Evolutionary conservation across 768 basidiomycete genomes (phyloP).

Genomic region (Lentinula sp.): DNA sequence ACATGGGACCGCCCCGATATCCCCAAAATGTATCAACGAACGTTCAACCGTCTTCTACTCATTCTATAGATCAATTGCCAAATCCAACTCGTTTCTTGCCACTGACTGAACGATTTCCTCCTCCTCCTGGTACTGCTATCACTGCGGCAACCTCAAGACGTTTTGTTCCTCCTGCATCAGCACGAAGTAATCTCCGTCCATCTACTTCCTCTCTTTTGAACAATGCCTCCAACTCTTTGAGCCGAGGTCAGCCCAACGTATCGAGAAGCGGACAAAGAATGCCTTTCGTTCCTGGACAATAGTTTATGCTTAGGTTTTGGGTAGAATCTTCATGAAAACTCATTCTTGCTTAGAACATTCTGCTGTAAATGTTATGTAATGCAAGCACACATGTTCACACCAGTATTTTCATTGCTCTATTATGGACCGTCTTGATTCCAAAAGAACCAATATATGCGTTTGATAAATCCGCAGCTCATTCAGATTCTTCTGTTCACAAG

Average conservation of each 20-base stretch:
- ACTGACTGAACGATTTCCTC: conserved; percentile 7
- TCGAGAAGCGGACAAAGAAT: conserved; percentile 38
- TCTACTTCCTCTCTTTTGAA: conserved; percentile 14
- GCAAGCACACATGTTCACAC: no score
- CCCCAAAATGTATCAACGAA: conserved; percentile 34
- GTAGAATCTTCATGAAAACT: background rate
- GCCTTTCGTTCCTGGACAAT: conserved; percentile 40
- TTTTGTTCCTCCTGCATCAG: conserved; percentile 19
- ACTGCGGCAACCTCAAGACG: conserved; percentile 8
- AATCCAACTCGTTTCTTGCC: conserved; percentile 25
- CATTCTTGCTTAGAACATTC: background rate
- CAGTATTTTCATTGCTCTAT: no score
- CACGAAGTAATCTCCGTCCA: conserved; percentile 7
- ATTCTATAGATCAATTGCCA: conserved; percentile 2
- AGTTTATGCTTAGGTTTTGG: background rate
- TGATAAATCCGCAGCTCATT: no score
- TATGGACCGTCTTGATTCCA: no score
- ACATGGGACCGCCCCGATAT: conserved; percentile 51
- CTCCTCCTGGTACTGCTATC: background rate
- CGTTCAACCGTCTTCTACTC: conserved; percentile 10
- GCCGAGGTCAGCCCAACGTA: conserved; percentile 14
- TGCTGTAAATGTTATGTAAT: background rate
- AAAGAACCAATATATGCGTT: no score
- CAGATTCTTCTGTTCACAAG: no score
- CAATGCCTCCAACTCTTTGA: conserved; percentile 19